Evolutionary conservation across 2,329 filamentous ascomycete species (phyloP), one percentile per base, ranked within the genome.

Genomic region (Daldinia eschscholtzii): DNA sequence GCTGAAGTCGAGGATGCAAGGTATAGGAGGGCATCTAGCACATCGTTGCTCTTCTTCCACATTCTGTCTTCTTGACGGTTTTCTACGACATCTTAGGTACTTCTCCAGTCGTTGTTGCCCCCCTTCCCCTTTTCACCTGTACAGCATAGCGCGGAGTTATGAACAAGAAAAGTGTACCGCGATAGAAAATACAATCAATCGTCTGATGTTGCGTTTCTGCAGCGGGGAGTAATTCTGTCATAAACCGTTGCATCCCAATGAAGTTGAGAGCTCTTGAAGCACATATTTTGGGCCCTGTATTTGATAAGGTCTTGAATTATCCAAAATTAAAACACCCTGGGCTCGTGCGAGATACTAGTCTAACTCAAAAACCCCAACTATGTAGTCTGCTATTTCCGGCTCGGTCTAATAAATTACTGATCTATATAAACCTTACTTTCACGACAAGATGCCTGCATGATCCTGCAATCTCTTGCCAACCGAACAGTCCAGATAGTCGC

Each of bases 111-210:
- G 28, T 26, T 15, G 28, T 62, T 61, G 33, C 42, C 48, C 53
- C 33, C 35, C 13, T 39, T 39, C 3, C 13, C 35, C 35, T 15
- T 5, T 2, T 42, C 28, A 44, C 60, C 28, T 66, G 57, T 41
- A 46, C 63, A 68, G 65, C 68, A 70, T 67, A 72, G 70, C 70
- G 57, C 33, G 70, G 70, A 70, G 70, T 72, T 68, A 7, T 57
- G 56, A 65, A 56, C 42, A 55, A 61, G 50, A 64, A 48, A 61
- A 55, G 57, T 37, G 35, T 44, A 33, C 62, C 20, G 30, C 26
- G n/a, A 64, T 67, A 55, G 55, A 41, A 50, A 65, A 50, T 58
- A 64, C 6, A 48, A 12, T 50, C 6, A 48, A 12, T 50, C 26
- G 28, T 44, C 33, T 30, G 15, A 26, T 58, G 44, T 26, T 44